Evolutionary conservation across 2,329 filamentous ascomycete species (phyloP).

Genomic region (Arthrobotrys iridis): DNA sequence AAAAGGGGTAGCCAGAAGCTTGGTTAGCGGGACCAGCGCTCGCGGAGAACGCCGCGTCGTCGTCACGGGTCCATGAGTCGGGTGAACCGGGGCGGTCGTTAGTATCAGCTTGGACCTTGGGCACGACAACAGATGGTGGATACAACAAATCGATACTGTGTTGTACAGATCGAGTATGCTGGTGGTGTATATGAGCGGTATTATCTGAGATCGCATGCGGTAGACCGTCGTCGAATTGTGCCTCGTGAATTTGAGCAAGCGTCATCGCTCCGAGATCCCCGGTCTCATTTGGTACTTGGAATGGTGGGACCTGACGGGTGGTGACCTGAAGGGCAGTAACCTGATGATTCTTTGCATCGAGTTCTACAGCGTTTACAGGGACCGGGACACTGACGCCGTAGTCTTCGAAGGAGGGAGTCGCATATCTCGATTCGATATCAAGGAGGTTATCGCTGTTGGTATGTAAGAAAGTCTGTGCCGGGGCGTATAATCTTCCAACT

Average conservation of each 20-base stretch:
- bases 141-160: conserved; percentile 39
- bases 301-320: background rate
- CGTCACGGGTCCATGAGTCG: conserved; percentile 41
- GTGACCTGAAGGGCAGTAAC: no score
- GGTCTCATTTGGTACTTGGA: background rate
- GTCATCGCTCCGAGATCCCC: conserved; percentile 42
- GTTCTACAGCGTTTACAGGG: background rate
- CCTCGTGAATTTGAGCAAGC: conserved; percentile 25
- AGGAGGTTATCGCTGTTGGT: conserved; percentile 3
- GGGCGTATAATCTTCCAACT: conserved; percentile 44
- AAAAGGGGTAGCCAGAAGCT: background rate
- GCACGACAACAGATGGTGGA: background rate
- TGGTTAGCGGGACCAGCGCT: background rate
- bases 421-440: conserved; percentile 21
- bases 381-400: conserved; percentile 5
- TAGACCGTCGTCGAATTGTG: conserved; percentile 5
- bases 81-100: conserved; percentile 23
- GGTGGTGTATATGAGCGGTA: background rate
- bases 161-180: conserved; percentile 2
- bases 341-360: background rate
- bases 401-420: conserved; percentile 14
- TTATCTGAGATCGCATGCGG: conserved; percentile 45
- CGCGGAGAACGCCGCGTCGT: conserved; percentile 45
- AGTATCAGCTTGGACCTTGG: background rate
- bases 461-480: conserved; percentile 35